Base-by-base conservation (phyloP, 352 stramenopile genomes). In the Globisporangium sylvaticum region DNA sequence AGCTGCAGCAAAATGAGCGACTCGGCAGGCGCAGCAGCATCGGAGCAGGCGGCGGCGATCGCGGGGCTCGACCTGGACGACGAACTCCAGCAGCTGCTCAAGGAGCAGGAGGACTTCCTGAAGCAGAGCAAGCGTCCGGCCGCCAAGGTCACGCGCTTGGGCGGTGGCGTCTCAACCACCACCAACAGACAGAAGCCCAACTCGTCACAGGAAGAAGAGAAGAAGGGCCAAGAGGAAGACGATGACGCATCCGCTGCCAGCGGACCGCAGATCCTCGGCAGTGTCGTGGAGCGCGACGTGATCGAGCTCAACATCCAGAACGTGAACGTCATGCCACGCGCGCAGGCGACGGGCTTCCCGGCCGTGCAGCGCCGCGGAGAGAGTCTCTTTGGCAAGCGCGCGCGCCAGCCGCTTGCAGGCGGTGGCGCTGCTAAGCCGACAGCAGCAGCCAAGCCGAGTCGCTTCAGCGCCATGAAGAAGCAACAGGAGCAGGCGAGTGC, bases 101-200 rank as follows among this genome's bases (percentile, higher is more conserved):
- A 83, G 44, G 87, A 95, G 65, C 87, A 95, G 72, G 87, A 95
- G 69, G 72, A 80, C 34, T 95, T 95, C 44, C 70, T 93, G 58
- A 73, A 73, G 14, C 72, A 86, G 67, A 79, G 78, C 44, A 81
- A 90, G 69, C 56, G 64, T 15, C 83, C 85, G 8, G 75, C 83
- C 15, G 85, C 85, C 61, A 90, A 84, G 74, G 75, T 94, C 46
- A 72, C 62, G 42, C 83, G 81, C 46, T 29, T 76, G 12, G 64
- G 67, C 22, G 7, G 48, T 15, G 42, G 48, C 9, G 39, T 37
- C 18, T 54, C 70, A 14, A 56, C 29, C 34, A 27, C 12, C 59
- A 60, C 3, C 48, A 69, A 42, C 20, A 22, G 42, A 50, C 42
- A 50, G 42, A 50, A 50, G 18, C 20, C 42, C 42, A 50, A 12